These are phyloP conservation scores for Sclerotinia minor DNA, from an alignment of 2,329 filamentous ascomycete species.

Conservation along the genomic window DNA sequence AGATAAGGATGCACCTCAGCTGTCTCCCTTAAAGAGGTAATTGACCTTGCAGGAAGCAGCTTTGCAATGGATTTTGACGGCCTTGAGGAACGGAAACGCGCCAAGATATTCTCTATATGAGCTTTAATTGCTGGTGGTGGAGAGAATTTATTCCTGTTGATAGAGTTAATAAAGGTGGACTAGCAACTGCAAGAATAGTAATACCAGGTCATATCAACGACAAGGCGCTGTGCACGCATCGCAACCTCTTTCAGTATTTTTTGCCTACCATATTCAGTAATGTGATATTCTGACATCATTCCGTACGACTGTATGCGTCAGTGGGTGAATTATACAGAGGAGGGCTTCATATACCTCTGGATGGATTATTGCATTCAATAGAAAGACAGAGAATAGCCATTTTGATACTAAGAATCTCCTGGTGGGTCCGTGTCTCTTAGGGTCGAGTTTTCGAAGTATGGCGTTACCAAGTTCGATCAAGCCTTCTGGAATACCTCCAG, in stretches of 20 bases:
- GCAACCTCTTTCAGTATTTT: conserved; percentile 79
- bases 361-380: conserved; percentile 80
- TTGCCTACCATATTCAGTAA: conserved; percentile 86
- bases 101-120: conserved; percentile 71
- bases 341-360: conserved; percentile 65
- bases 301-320: conserved; percentile 50
- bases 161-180: conserved; percentile 19
- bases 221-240: conserved; percentile 74
- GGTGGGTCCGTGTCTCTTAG: conserved; percentile 70
- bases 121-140: conserved; percentile 62
- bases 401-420: conserved; percentile 83
- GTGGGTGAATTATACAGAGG: not conserved
- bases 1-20: conserved; percentile 77
- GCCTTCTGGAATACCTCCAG: conserved; percentile 81
- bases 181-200: not conserved
- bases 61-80: conserved; percentile 53
- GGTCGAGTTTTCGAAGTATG: conserved; percentile 74
- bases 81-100: conserved; percentile 54
- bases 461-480: conserved; percentile 82
- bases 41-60: conserved; percentile 68
- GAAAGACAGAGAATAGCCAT: conserved; percentile 88
- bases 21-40: conserved; percentile 73
- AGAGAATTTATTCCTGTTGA: conserved; percentile 56
- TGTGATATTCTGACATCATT: conserved; percentile 85
- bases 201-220: conserved; percentile 70